Conservation (phyloP, 345 rosid species). For the Syzygium aqueum region DNA sequence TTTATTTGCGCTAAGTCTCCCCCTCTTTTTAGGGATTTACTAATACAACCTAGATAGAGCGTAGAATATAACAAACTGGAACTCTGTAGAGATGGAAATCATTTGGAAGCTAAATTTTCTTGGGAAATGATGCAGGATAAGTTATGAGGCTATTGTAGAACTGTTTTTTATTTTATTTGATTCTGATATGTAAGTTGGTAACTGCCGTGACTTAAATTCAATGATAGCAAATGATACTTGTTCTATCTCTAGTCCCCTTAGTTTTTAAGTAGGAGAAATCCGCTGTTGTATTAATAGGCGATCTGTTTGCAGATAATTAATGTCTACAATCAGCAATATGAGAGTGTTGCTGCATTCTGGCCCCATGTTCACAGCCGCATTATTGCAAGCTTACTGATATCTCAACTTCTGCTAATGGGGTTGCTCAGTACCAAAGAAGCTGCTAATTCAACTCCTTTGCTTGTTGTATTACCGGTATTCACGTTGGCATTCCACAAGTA, state of each 20-base stretch:
- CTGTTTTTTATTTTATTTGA: not conserved
- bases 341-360: conserved; percentile 98
- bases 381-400: conserved; percentile 77
- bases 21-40: not conserved
- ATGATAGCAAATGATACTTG: not conserved
- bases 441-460: conserved; percentile 87
- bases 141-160: not conserved
- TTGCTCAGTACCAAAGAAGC: conserved; percentile 86
- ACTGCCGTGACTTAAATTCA: not conserved
- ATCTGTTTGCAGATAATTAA: conserved; percentile 58
- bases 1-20: not conserved
- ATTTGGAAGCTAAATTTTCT: not conserved
- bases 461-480: conserved; percentile 64
- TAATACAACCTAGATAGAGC: not conserved
- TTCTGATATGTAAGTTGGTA: not conserved
- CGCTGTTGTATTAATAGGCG: not conserved
- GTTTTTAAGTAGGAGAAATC: not conserved
- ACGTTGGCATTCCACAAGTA: conserved; percentile 82
- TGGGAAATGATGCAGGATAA: not conserved
- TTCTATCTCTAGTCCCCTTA: not conserved
- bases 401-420: conserved; percentile 85
- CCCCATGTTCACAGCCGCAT: conserved; percentile 95
- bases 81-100: not conserved
- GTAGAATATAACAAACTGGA: not conserved
- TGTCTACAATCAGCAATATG: conserved; percentile 86